Evolutionary conservation across 1,139 yeast genomes (phyloP), one percentile per base, ranked within the genome.

Genomic region (Blastobotrys serpentis): DNA sequence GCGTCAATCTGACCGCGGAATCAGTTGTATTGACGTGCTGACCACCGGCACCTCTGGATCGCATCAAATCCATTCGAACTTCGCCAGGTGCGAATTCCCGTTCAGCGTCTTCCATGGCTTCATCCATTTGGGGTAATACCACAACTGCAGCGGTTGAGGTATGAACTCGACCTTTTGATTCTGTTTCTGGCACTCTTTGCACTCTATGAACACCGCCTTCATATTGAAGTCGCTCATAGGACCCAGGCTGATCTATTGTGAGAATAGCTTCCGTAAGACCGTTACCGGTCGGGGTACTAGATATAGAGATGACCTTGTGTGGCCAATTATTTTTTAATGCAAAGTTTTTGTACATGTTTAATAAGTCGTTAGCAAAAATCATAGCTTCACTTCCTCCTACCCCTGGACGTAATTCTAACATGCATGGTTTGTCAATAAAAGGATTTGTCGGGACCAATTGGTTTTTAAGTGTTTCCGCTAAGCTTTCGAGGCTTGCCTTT

Each of bases 1-100:
- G 99, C 0, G 94, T 89, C 33, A 94, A 71, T 59, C 98, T 76
- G 16, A 92, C 98, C 0, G 98, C 99, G 0, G 97, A 88, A 65
- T 92, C 98, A 0, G 98, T 92, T 16, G 97, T 92, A 64, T 94
- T 92, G 43, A 92, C 99, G 64, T 94, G 98, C 69, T 92, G 99
- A 0, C 99, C 99, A 48, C 99, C 99, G 56, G 95, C 86, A 2
- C 98, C 99, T 47, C 96, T 82, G 0, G 98, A 88, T 60, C 98
- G 75, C 97, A 90, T 94, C 11, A 94, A 88, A 66, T 94, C 98
- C 3, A 92, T 80, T 53, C 96, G 76, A 13, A 92, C 83, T 61
- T 92, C 98, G 2, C 87, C 95, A 0, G 94, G 88, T 14, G 81
- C 82, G 67, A 92, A 88, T 52, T 79, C 79, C 42, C 92, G 70